Conservation (phyloP, 163 green algal genomes). For the Chlamydomonas reinhardtii region DNA sequence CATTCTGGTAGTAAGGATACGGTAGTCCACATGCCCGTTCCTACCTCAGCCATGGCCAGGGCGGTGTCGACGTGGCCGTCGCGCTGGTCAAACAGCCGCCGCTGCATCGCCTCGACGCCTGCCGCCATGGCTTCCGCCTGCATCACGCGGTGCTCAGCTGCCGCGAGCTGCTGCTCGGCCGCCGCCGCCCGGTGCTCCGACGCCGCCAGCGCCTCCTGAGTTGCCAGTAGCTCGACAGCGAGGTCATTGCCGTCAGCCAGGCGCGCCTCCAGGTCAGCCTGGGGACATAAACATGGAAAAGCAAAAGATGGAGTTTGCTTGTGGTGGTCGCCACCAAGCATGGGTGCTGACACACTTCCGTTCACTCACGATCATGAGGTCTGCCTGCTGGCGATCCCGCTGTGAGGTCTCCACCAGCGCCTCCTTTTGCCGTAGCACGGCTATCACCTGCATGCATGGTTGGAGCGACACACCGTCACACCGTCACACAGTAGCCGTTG, state of each 20-base stretch:
- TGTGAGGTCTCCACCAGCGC: constrained; percentile 9
- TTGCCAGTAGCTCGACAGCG: background rate
- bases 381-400: background rate
- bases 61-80: constrained; percentile 9
- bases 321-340: background rate
- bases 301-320: no score
- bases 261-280: constrained; percentile 29
- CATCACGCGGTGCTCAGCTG: background rate
- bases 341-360: background rate
- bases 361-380: constrained; percentile 22
- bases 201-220: background rate
- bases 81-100: background rate
- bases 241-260: constrained; percentile 6
- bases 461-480: no score
- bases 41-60: constrained; percentile 15
- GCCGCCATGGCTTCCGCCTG: background rate
- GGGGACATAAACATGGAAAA: background rate
- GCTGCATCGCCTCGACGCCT: background rate
- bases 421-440: constrained; percentile 36
- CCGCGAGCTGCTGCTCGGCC: background rate
- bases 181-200: background rate
- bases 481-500: no score
- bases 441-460: constrained; percentile 1
- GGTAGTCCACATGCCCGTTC: background rate
- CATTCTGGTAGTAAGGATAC: no score